These are phyloP conservation scores for Acanthamoeba triangularis DNA, from an alignment of 208 protist genomes.

Conservation along the genomic window DNA sequence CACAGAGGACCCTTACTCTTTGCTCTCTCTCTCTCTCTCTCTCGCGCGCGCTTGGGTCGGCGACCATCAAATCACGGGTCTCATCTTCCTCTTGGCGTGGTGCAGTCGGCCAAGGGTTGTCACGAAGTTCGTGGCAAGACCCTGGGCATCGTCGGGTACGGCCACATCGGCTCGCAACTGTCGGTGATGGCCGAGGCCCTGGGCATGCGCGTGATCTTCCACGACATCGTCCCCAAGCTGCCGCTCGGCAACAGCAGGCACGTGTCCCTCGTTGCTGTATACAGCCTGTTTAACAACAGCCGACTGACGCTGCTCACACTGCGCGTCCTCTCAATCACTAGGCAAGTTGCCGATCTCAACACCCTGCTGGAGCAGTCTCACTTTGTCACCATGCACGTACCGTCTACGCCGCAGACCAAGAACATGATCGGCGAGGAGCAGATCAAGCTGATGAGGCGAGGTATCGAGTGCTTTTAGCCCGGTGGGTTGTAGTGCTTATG, in stretches of 20 bases:
- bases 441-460: slow-evolving; percentile 92
- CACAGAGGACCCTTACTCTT: too few relatives aligned
- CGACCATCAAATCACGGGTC: neutral
- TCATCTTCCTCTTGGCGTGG: neutral
- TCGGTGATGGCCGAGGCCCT: slow-evolving; percentile 95
- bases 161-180: slow-evolving; percentile 96
- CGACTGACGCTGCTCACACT: neutral
- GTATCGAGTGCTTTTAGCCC: neutral
- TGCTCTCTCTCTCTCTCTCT: neutral
- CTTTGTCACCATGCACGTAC: slow-evolving; percentile 96
- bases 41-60: too few relatives aligned
- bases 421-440: slow-evolving; percentile 92
- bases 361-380: slow-evolving; percentile 92
- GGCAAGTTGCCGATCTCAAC: slow-evolving; percentile 89
- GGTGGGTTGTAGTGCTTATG: neutral
- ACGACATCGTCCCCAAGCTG: slow-evolving; percentile 94
- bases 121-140: slow-evolving; percentile 86
- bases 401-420: slow-evolving; percentile 90
- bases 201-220: slow-evolving; percentile 96
- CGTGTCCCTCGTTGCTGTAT: neutral
- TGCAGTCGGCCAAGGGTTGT: slow-evolving; percentile 77
- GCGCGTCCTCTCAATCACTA: too few relatives aligned
- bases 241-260: slow-evolving; percentile 93
- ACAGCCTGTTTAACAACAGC: neutral
- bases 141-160: slow-evolving; percentile 95